phyloP scores from a whole-genome alignment of 2,329 filamentous ascomycete species.

The Penicillium janthinellum region DNA sequence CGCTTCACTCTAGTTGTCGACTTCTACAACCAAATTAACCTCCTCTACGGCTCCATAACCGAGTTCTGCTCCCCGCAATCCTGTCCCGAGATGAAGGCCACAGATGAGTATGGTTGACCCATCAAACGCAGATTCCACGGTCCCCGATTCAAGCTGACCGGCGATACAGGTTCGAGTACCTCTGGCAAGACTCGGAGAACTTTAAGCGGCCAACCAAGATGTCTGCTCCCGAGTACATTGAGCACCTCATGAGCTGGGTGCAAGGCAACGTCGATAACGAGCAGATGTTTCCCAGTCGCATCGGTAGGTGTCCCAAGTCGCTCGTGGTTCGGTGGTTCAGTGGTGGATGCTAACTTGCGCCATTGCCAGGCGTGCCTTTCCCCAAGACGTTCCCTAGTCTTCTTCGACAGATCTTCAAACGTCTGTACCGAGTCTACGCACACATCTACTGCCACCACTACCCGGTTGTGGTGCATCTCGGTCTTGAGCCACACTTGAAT shows the following conservation, averaged over 20 bases:
- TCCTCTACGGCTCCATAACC: constrained; percentile 97
- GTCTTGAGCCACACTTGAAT: constrained; percentile 94
- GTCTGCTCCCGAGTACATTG: constrained; percentile 94
- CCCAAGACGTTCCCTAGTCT: constrained; percentile 87
- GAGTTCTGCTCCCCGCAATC: constrained; percentile 98
- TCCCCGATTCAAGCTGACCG: constrained; percentile 10
- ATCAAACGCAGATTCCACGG: neutral
- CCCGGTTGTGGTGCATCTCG: constrained; percentile 90
- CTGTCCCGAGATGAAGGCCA: constrained; percentile 99
- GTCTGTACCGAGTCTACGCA: constrained; percentile 96
- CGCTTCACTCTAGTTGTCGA: constrained; percentile 75
- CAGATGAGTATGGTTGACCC: constrained; percentile 74
- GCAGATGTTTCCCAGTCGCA: constrained; percentile 88
- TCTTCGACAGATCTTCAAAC: constrained; percentile 96
- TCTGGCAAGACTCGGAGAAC: constrained; percentile 95
- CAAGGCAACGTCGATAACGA: constrained; percentile 96
- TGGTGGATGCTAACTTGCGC: constrained; percentile 16
- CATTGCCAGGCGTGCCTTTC: constrained; percentile 75
- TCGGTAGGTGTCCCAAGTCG: constrained; percentile 57
- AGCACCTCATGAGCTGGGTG: constrained; percentile 96
- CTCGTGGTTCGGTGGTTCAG: neutral
- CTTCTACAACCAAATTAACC: constrained; percentile 99
- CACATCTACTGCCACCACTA: constrained; percentile 99
- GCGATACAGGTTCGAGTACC: constrained; percentile 80
- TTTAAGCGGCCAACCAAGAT: constrained; percentile 98